Evolutionary conservation across 2,329 filamentous ascomycete species (phyloP), one percentile per base, ranked within the genome.

Genomic region (Aspergillus arachidicola): DNA sequence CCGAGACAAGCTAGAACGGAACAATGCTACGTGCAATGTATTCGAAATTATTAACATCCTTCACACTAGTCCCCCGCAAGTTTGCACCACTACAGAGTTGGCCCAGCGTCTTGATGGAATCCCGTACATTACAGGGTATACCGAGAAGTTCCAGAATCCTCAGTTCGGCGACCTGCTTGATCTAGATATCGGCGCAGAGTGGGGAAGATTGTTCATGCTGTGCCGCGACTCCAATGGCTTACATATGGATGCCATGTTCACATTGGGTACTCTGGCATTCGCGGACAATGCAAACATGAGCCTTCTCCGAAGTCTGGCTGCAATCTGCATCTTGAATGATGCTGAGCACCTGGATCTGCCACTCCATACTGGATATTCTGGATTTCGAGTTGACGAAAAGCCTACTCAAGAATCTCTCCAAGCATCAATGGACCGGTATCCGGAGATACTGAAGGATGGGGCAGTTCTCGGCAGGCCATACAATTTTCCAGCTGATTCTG

Each of bases 291-390:
- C 36, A 34, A 57, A 57, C 21, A 57, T 57, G 54, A 23, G 23
- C 19, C 36, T 57, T 57, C 19, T 57, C 10, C 54, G 54, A 57
- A 57, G 30, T 12, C 16, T 57, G 14, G 54, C 54, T 43, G 54
- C 54, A 10, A 43, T 57, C 34, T 57, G 54, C 11, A 57, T 43
- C 34, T 57, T 38, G 4, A 26, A 11, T 10, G 36, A 43, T 38
- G 4, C 36, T 10, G n/a, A 36, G 9, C 12, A 6, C 21, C 9
- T 43, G 9, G 16, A 23, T 0, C 28, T 57, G 6, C 54, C 54
- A 45, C 10, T 9, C 10, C 54, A 57, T n/a, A 26, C 34, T 5
- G 21, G 21, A 4, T 57, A 57, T 23, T 16, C 23, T 30, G 14
- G 36, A 26, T 43, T 57, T 32, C 21, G 38, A 2, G 28, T 57